Conservation (phyloP, 768 basidiomycete genomes). For the Suillus weaverae region DNA sequence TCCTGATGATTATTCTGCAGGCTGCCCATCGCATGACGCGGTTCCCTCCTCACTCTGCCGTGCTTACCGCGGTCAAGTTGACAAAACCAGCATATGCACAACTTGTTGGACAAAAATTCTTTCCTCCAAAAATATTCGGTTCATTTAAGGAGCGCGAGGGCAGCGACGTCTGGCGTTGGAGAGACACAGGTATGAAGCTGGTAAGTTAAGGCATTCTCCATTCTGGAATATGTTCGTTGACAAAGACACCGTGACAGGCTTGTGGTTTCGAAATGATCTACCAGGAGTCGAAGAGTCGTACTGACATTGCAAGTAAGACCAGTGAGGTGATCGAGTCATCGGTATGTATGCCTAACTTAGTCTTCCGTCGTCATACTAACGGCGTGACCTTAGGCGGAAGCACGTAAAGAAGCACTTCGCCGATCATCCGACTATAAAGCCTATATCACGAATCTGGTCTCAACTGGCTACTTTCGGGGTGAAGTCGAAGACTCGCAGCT, state of each 20-base stretch:
- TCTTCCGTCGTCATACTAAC: background rate
- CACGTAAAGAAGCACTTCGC: conserved; percentile 64
- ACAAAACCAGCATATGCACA: conserved; percentile 96
- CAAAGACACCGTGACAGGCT: conserved; percentile 46
- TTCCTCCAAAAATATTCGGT: conserved; percentile 88
- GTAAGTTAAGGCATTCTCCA: conserved; percentile 40
- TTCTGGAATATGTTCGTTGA: background rate
- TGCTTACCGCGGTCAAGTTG: conserved; percentile 66
- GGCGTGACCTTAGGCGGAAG: conserved; percentile 48
- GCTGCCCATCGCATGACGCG: conserved; percentile 86
- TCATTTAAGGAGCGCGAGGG: conserved; percentile 64
- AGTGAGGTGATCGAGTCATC: conserved; percentile 43
- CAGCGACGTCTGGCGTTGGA: conserved; percentile 71
- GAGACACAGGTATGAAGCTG: conserved; percentile 91
- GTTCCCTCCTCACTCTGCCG: conserved; percentile 73
- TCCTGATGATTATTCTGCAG: conserved; percentile 40
- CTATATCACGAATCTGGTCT: conserved; percentile 67
- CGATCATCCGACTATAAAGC: conserved; percentile 65
- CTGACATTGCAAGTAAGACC: conserved; percentile 36
- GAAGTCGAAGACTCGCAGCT: conserved; percentile 74
- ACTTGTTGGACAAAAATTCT: conserved; percentile 86
- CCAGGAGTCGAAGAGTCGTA: conserved; percentile 72
- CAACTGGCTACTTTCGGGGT: conserved; percentile 73
- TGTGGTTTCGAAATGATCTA: conserved; percentile 98
- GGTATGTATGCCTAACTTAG: conserved; percentile 36